A percentile compares a stretch with the other conserved stretches of the same genome.
Evolutionary conservation across 2,329 filamentous ascomycete species (phyloP).

Genomic region (Dendrostoma leiphaemia): DNA sequence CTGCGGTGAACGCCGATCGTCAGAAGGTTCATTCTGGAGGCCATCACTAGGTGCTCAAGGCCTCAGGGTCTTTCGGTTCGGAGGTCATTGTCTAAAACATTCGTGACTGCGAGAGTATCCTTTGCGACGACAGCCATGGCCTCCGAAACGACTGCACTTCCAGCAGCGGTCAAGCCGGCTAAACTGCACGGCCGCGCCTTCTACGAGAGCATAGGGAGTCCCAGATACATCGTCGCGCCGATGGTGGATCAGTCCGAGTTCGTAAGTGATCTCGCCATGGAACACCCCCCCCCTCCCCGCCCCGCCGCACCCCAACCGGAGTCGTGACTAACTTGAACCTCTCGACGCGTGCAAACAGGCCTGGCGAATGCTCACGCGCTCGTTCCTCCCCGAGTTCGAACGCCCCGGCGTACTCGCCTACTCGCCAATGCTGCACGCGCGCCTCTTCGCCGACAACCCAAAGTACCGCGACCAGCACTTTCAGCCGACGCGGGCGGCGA

Average conservation of each 20-base stretch:
- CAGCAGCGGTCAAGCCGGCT: slow-evolving; percentile 14
- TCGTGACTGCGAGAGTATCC: not conserved
- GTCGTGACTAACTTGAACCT: not conserved
- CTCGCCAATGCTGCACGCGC: slow-evolving; percentile 94
- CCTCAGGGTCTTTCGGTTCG: not conserved
- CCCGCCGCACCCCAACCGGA: not conserved
- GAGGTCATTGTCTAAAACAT: not conserved
- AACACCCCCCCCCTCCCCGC: not conserved
- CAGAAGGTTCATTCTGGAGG: slow-evolving; percentile 11
- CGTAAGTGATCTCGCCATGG: slow-evolving; percentile 53
- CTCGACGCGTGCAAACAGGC: slow-evolving; percentile 55
- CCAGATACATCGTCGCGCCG: slow-evolving; percentile 85
- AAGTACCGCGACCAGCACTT: slow-evolving; percentile 81
- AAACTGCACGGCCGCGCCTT: slow-evolving; percentile 86
- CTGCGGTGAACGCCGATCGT: not conserved
- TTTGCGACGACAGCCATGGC: slow-evolving; percentile 19
- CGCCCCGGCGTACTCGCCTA: slow-evolving; percentile 75
- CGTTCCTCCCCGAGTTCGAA: slow-evolving; percentile 71
- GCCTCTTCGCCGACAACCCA: slow-evolving; percentile 74
- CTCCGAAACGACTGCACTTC: slow-evolving; percentile 7
- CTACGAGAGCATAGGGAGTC: slow-evolving; percentile 91
- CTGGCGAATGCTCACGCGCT: slow-evolving; percentile 94
- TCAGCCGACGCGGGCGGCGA: slow-evolving; percentile 54
- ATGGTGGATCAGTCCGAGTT: slow-evolving; percentile 99
- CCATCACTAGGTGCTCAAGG: slow-evolving; percentile 5